Evolutionary conservation across 345 rosid species (phyloP).

Genomic region (Salix caprea): DNA sequence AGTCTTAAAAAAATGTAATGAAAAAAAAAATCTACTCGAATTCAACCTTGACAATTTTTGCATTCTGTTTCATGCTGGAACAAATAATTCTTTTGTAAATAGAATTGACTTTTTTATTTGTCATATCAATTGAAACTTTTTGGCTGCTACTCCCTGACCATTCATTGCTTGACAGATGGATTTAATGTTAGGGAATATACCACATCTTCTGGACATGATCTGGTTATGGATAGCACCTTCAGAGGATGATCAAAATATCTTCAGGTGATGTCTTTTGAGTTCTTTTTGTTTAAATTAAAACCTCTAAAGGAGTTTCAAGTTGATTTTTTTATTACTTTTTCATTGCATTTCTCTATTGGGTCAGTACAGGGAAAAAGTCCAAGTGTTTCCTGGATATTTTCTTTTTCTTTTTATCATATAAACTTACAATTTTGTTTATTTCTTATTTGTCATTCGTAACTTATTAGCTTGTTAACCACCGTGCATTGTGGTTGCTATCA

Average conservation of each 20-base stretch:
- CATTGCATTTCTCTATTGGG: neutral
- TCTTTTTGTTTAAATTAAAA: neutral
- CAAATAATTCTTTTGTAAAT: neutral
- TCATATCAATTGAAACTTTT: neutral
- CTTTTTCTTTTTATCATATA: neutral
- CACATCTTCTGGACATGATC: conserved; percentile 78
- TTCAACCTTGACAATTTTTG: neutral
- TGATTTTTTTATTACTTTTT: neutral
- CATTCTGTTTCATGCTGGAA: neutral
- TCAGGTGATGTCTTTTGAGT: conserved; percentile 47
- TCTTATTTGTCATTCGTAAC: neutral
- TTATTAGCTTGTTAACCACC: conserved; percentile 12
- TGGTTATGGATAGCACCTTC: conserved; percentile 98
- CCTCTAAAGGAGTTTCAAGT: neutral
- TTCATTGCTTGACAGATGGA: conserved; percentile 58
- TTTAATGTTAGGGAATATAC: conserved; percentile 88
- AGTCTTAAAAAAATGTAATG: neutral
- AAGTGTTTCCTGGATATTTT: neutral
- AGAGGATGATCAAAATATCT: conserved; percentile 70
- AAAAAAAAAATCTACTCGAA: neutral
- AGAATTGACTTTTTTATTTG: neutral
- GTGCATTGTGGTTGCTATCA: conserved; percentile 30
- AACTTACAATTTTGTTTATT: neutral
- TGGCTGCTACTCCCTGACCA: conserved; percentile 13
- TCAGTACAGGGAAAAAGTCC: neutral